Base-by-base conservation (phyloP, 2,329 filamentous ascomycete genomes). In the Pseudogymnoascus sp. region DNA sequence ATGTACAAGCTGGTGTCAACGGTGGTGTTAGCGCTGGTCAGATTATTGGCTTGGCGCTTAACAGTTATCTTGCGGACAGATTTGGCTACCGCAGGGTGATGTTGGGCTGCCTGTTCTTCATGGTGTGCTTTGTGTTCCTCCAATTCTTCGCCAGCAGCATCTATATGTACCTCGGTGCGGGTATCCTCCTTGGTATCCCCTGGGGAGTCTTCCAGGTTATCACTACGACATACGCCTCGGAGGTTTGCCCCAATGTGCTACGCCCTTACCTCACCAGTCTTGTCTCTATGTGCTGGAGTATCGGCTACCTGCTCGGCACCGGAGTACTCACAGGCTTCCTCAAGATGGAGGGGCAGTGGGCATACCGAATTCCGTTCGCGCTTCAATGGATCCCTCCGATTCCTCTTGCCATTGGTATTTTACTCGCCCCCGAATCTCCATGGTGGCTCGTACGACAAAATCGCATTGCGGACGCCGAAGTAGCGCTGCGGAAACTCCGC, bases 201-300 rank as follows among this genome's bases (percentile, higher is more conserved):
- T 81, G 79, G 79, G 79, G 79, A 61, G 77, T 81, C 3, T 81
- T 81, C 70, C 78, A 81, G 67, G 80, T 79, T 1, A 65, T 70
- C 4, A 69, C 68, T 1, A 67, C 67, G 7, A 66, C 70, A 2
- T 72, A 72, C 59, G 67, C 67, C 8, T 77, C 76, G 35, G 80
- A 82, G 67, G 79, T 82, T 37, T 80, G 78, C 63, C 80, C 80
- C 2, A 77, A 81, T 33, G 78, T 79, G 35, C 72, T 82, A 6
- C 76, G 80, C 62, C 79, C 78, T 19, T 81, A 80, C 66, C 72
- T 81, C 60, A 80, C 78, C 0, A 80, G 79, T 1, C 81, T 80
- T 61, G 76, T 80, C 65, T 79, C 80, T 68, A 76, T 80, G 68
- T 80, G 79, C 74, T 82, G 79, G 78, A 79, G 53, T 19, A 62